A percentile compares a stretch with the other conserved stretches of the same genome.
Conservation (phyloP, 805 yeast genomes). For the Sugiyamaella floridensis region DNA sequence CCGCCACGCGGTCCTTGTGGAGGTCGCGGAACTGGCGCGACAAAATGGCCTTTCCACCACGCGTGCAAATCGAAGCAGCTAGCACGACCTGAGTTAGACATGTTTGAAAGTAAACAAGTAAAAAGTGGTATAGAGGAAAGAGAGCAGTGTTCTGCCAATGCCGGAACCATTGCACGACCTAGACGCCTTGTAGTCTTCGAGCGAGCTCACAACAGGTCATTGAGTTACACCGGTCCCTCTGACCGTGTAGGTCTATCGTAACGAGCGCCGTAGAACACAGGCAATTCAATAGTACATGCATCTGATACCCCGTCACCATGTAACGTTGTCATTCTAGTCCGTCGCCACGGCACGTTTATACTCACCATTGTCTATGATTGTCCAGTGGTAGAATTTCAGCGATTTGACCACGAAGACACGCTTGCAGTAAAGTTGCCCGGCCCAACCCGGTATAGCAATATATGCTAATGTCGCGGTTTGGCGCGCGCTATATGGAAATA, state of each 20-base stretch:
- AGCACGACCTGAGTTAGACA: slow-evolving; percentile 31
- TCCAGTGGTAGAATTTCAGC: neutral
- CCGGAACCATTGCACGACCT: too few relatives aligned
- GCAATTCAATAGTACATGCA: too few relatives aligned
- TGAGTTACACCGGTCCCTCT: too few relatives aligned
- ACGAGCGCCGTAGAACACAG: too few relatives aligned
- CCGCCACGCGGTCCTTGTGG: slow-evolving; percentile 76
- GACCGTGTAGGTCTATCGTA: too few relatives aligned
- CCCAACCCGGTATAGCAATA: neutral
- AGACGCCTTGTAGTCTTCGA: too few relatives aligned
- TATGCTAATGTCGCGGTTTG: neutral
- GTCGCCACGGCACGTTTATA: neutral
- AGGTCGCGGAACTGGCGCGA: slow-evolving; percentile 89
- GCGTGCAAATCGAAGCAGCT: slow-evolving; percentile 92
- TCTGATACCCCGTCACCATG: too few relatives aligned
- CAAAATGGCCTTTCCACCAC: slow-evolving; percentile 84
- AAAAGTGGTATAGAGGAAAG: too few relatives aligned
- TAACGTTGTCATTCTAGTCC: too few relatives aligned
- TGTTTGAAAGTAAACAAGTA: too few relatives aligned
- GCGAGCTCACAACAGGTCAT: too few relatives aligned
- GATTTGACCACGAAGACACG: neutral
- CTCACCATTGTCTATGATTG: neutral
- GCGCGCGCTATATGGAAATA: neutral
- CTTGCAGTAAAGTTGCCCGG: neutral
- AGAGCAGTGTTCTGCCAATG: too few relatives aligned